Evolutionary conservation across 345 rosid species (phyloP), one percentile per base, ranked within the genome.

Genomic region (Pistacia vera): DNA sequence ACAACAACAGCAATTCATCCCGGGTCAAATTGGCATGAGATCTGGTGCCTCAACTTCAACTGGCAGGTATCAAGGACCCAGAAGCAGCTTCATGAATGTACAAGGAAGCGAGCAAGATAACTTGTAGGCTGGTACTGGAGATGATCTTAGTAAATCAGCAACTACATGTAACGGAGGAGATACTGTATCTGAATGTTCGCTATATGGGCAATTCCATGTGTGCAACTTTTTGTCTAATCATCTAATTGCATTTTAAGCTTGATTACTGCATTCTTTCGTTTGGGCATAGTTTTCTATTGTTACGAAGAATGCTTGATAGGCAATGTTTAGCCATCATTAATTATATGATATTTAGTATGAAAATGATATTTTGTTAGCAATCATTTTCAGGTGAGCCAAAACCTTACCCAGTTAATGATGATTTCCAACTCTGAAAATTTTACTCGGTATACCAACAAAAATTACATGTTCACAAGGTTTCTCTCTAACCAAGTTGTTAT

Each of bases 1-100:
- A 25, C 25, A 25, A 25, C 81, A 60, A 58, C 84, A 76, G 72
- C 85, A 76, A 25, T 64, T 79, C 66, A 11, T 30, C 58, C 81
- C 77, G 33, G 66, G 75, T 17, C 80, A 82, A 25, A 25, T 54
- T 63, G 71, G 79, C 58, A 70, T 75, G 63, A 67, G 81, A 71
- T 68, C 72, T 52, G 66, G 46, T 25, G 28, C 49, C 65, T 11
- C 78, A 38, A 52, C 51, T 60, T 11, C 78, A 38, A 52, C 28
- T 38, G 33, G 75, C 66, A 51, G 57, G 0, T 77, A 68, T 64
- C 78, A 63, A n/a, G 69, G 69, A 46, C 56, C 58, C 17, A 75
- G 68, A 11, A 69, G 55, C 46, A 65, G 20, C 67, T 76, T 76
- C 33, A 44, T 52, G 48, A 60, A 17, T 41, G 20, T 62, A 20